These are phyloP conservation scores for Rhodamnia rubescens DNA, from an alignment of 345 rosid genomes.

Conservation along the genomic window DNA sequence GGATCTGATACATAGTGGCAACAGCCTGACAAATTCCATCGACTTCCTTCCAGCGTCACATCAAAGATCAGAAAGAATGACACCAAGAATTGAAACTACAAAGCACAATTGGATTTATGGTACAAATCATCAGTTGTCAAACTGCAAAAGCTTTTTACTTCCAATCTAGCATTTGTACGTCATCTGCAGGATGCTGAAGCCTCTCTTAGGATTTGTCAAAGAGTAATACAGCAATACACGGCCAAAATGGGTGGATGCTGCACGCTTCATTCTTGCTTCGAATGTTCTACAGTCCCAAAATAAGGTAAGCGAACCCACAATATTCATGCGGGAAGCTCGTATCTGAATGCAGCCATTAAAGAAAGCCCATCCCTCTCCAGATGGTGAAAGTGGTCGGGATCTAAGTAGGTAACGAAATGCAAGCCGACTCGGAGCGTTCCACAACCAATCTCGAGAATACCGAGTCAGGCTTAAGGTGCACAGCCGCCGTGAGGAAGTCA, in stretches of 20 bases:
- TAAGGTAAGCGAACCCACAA: no score
- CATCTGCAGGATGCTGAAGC: neutral
- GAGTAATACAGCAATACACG: neutral
- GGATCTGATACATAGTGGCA: neutral
- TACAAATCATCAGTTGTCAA: neutral
- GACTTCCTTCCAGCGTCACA: neutral
- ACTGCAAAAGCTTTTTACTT: neutral
- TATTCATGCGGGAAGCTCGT: constrained; percentile 77
- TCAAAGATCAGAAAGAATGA: neutral
- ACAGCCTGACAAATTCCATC: neutral
- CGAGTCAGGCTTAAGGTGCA: constrained; percentile 32
- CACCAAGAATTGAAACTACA: neutral
- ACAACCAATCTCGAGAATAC: constrained; percentile 88
- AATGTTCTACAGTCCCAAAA: neutral
- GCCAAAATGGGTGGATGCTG: neutral
- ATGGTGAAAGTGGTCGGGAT: constrained; percentile 59
- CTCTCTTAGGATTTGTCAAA: neutral
- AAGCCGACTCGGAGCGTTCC: constrained; percentile 91
- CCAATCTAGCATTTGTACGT: neutral
- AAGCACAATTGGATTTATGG: neutral
- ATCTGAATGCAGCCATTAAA: constrained; percentile 82
- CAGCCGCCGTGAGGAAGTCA: constrained; percentile 71
- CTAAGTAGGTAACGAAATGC: constrained; percentile 76
- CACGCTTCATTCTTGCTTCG: neutral
- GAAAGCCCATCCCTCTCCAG: constrained; percentile 95